phyloP scores from a whole-genome alignment of 805 yeast species.

The Ogataea degrootiae region DNA sequence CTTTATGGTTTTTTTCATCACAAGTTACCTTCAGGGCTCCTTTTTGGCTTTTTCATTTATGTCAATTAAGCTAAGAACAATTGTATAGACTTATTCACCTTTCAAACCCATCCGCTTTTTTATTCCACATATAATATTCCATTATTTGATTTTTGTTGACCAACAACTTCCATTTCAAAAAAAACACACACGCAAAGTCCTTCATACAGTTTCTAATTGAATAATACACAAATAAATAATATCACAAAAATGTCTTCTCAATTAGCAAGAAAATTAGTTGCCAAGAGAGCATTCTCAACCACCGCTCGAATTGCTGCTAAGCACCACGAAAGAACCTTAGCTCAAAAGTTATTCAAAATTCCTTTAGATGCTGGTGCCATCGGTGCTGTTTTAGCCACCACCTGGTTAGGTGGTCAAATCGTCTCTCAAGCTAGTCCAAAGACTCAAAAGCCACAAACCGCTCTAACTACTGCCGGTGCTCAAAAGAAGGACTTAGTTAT shows the following conservation, averaged over 20 bases:
- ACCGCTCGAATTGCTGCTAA: slow-evolving; percentile 11
- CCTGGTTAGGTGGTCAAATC: slow-evolving; percentile 36
- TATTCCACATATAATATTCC: too few species aligned
- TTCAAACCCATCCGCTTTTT: too few species aligned
- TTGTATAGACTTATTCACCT: too few species aligned
- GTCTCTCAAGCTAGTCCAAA: slow-evolving; percentile 39
- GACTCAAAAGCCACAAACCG: slow-evolving; percentile 39
- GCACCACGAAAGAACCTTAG: slow-evolving; percentile 15
- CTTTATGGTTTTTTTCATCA: too few species aligned
- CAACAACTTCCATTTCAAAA: too few species aligned
- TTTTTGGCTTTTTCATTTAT: too few species aligned
- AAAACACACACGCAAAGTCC: too few species aligned
- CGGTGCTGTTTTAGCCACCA: slow-evolving; percentile 23
- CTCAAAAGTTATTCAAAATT: slow-evolving; percentile 21
- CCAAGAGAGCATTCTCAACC: slow-evolving; percentile 20
- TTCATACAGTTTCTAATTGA: background rate
- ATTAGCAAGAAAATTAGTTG: slow-evolving; percentile 9
- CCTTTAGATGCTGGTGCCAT: slow-evolving; percentile 25
- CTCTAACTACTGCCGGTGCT: slow-evolving; percentile 40
- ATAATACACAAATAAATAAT: background rate
- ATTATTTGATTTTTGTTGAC: too few species aligned
- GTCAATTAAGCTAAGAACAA: too few species aligned
- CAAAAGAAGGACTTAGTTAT: slow-evolving; percentile 36
- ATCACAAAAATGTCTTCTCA: slow-evolving; percentile 9
- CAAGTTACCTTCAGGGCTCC: too few species aligned